Base-by-base conservation (phyloP, 495 filamentous ascomycete genomes). In the Paragyromitra xinjiangensis region DNA sequence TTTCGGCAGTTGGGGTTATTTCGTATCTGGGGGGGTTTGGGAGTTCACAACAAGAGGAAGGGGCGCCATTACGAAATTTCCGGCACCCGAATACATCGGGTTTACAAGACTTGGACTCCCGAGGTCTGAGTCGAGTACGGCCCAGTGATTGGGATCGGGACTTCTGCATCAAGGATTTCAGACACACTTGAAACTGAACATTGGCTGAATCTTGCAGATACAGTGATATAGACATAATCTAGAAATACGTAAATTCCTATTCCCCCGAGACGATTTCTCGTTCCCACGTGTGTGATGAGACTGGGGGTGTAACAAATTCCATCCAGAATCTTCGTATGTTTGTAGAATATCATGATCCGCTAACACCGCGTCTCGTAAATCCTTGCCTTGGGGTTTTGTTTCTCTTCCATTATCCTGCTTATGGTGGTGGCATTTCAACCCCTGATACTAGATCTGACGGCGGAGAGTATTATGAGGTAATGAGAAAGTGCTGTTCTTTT, bases 1-100 rank as follows among this genome's bases (percentile, higher is more conserved):
- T 53, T 51, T 63, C 69, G 59, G 69, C 42, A 71, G 58, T 71
- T 71, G 42, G 40, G 29, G 45, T 50, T 12, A 29, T 51, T 50
- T 37, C 26, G 34, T 12, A 42, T 24, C 44, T 24, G 19, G 55
- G 8, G 12, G 53, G 64, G 24, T 51, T 48, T 64, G 56, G 40
- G 11, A 40, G 44, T 63, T n/a, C 67, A 61, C 39, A 26, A 26
- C 19, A 59, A 42, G 16, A 22, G 11, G 51, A 61, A 50, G 12
- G 68, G 39, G 50, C 22, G 34, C 44, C 24, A 29, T 56, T 24
- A 63, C 39, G 55, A 39, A 40, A 63, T n/a, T 64, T 56, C 45
- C 48, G 22, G 40, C n/a, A 65, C 42, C 61, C 70, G 70, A 65
- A 29, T 73, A 11, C 51, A 69, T 40, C 50, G 67, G 50, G 34